Conservation (phyloP, 2,329 filamentous ascomycete genomes). For the Xylaria sp. region DNA sequence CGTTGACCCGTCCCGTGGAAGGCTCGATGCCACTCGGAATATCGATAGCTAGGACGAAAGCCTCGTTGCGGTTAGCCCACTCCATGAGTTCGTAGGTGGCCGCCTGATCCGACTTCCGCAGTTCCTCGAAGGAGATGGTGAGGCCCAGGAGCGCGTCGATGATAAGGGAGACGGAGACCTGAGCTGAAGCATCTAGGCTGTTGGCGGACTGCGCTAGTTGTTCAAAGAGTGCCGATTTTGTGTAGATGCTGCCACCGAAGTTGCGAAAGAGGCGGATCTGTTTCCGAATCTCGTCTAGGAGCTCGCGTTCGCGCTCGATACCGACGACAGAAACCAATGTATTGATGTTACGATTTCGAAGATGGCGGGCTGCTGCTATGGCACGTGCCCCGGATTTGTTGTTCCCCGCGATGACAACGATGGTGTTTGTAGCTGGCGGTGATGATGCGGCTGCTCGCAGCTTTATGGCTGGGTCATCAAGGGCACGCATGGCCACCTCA, state of each 20-base stretch:
- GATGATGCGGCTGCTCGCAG: conserved; percentile 56
- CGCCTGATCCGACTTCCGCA: conserved; percentile 83
- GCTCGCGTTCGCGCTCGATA: conserved; percentile 81
- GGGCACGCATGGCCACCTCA: conserved; percentile 77
- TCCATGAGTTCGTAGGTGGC: conserved; percentile 90
- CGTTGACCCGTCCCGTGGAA: conserved; percentile 72
- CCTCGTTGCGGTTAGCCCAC: conserved; percentile 90
- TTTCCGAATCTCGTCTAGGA: conserved; percentile 81
- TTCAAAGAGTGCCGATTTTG: conserved; percentile 70
- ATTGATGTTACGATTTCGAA: conserved; percentile 83
- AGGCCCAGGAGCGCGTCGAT: conserved; percentile 90
- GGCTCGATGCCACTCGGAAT: conserved; percentile 90
- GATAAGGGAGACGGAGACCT: conserved; percentile 46
- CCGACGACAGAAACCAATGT: conserved; percentile 87
- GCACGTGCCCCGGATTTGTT: conserved; percentile 88
- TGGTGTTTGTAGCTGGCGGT: conserved; percentile 51
- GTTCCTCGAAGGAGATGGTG: conserved; percentile 87
- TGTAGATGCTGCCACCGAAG: conserved; percentile 78
- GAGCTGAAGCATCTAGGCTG: conserved; percentile 44
- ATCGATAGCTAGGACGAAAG: conserved; percentile 86
- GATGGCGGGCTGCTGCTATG: conserved; percentile 84
- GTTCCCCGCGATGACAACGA: conserved; percentile 91
- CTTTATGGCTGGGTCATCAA: conserved; percentile 70
- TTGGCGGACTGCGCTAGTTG: conserved; percentile 61
- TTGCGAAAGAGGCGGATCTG: conserved; percentile 87